phyloP scores from a whole-genome alignment of 108 stramenopile species.

The Nitzschia sp. region DNA sequence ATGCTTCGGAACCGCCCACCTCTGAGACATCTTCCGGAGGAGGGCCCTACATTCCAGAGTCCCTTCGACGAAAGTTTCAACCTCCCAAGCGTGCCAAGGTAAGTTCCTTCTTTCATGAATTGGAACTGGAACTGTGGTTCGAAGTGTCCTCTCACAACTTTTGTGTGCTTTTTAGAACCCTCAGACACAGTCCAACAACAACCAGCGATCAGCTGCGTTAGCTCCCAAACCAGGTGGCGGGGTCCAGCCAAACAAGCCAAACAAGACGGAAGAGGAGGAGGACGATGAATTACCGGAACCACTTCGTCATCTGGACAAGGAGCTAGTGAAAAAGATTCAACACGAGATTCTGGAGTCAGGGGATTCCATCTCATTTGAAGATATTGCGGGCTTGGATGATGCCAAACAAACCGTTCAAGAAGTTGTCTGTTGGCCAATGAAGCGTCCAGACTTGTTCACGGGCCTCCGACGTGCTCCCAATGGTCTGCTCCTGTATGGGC shows the following conservation, averaged over 20 bases:
- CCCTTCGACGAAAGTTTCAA: slow-evolving; percentile 79
- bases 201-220: not conserved
- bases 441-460: slow-evolving; percentile 90
- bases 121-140: too few relatives aligned
- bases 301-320: slow-evolving; percentile 79
- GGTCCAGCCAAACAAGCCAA: slow-evolving; percentile 7
- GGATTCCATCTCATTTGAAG: slow-evolving; percentile 80
- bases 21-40: slow-evolving; percentile 1
- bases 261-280: slow-evolving; percentile 29
- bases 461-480: slow-evolving; percentile 85
- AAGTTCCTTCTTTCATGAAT: not conserved
- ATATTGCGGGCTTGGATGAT: slow-evolving; percentile 84
- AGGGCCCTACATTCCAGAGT: slow-evolving; percentile 63
- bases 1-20: slow-evolving; percentile 21
- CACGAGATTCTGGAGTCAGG: slow-evolving; percentile 79
- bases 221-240: slow-evolving; percentile 12
- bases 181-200: not conserved
- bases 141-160: too few relatives aligned
- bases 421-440: slow-evolving; percentile 91
- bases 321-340: slow-evolving; percentile 82
- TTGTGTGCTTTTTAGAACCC: not conserved
- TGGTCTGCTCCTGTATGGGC: slow-evolving; percentile 83
- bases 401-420: slow-evolving; percentile 88
- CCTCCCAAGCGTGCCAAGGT: slow-evolving; percentile 56
- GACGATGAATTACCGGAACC: slow-evolving; percentile 86